Conservation (phyloP, 2,329 filamentous ascomycete genomes). For the Immersiporthe knoxdaviesiana region DNA sequence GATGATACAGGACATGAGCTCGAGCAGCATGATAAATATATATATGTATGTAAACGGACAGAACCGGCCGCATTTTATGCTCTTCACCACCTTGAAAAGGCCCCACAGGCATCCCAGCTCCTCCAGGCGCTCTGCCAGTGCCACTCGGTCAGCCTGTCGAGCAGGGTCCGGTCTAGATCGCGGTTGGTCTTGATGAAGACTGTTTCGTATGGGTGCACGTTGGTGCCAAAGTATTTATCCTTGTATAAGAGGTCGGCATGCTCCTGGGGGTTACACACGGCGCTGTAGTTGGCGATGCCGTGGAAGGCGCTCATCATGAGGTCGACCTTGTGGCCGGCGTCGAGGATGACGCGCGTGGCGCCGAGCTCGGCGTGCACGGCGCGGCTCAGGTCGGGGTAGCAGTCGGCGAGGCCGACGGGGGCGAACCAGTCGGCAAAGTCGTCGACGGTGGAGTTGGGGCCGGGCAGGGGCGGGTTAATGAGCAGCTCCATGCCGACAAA, state of each 20-base stretch:
- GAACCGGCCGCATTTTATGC: neutral
- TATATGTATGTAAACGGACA: neutral
- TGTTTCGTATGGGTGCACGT: slow-evolving; percentile 43
- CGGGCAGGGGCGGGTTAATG: slow-evolving; percentile 37
- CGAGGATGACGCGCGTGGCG: slow-evolving; percentile 36
- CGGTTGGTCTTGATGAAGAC: slow-evolving; percentile 41
- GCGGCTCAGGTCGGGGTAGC: slow-evolving; percentile 35
- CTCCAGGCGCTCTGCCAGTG: slow-evolving; percentile 32
- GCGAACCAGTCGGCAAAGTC: slow-evolving; percentile 34
- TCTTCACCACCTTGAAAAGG: slow-evolving; percentile 25
- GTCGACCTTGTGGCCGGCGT: slow-evolving; percentile 41
- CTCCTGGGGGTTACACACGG: slow-evolving; percentile 31
- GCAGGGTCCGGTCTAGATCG: slow-evolving; percentile 35
- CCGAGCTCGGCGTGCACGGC: slow-evolving; percentile 41
- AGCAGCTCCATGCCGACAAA: slow-evolving; percentile 41
- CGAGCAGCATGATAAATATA: neutral
- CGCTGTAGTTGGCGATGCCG: slow-evolving; percentile 31
- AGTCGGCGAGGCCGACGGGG: slow-evolving; percentile 37
- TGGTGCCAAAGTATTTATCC: slow-evolving; percentile 39
- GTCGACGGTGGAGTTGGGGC: slow-evolving; percentile 30
- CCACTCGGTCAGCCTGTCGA: slow-evolving; percentile 38
- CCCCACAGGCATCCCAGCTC: slow-evolving; percentile 35
- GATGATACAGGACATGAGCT: neutral
- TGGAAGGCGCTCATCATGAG: slow-evolving; percentile 41
- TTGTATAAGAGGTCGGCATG: slow-evolving; percentile 36